Base-by-base conservation (phyloP, 768 basidiomycete genomes). In the Artomyces pyxidatus region DNA sequence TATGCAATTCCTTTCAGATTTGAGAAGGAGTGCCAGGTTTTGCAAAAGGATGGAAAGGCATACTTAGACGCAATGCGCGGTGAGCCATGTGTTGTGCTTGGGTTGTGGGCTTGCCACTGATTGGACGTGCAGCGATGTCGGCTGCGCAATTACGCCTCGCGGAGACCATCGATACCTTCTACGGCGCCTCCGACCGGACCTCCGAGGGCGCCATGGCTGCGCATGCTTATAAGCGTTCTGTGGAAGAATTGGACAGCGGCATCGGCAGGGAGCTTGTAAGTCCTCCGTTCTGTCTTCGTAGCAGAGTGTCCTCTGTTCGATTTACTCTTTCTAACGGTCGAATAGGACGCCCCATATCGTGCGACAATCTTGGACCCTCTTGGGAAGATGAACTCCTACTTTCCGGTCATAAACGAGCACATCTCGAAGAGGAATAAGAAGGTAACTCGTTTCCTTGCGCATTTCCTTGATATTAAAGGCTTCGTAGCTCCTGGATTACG, bases 201-300 rank as follows among this genome's bases (percentile, higher is more conserved):
- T 90, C 88, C 9, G 90, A 93, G 55, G 88, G 92, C 39, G 96
- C 95, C 8, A 96, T 98, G 91, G 88, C 94, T 0, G 88, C 90
- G 1, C 90, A 97, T 59, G 88, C 96, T 2, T 99, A 98, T 74
- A 95, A 89, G 62, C 80, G 89, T 29, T 89, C 93, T 0, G 88
- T 96, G 7, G 91, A 95, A 58, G 96, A 99, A 53, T 72, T 98
- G 38, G 96, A 99, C 58, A 74, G 78, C 1, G 85, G 82, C 37
- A 83, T 96, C 32, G 79, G 80, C 25, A 68, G 91, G 51, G 90
- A 96, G 65, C 73, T 99, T 49, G 93, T 94, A 55, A 44, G 85
- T 70, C n/a, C 21, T 8, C 40, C 26, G 27, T 27, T 29, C 10
- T 38, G 11, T n/a, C n/a, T n/a, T n/a, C n/a, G n/a, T n/a, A n/a